A percentile compares a stretch with the other conserved stretches of the same genome.
These are phyloP conservation scores for Solanum virginianum DNA, from an alignment of 257 asterid species.

Conservation along the genomic window DNA sequence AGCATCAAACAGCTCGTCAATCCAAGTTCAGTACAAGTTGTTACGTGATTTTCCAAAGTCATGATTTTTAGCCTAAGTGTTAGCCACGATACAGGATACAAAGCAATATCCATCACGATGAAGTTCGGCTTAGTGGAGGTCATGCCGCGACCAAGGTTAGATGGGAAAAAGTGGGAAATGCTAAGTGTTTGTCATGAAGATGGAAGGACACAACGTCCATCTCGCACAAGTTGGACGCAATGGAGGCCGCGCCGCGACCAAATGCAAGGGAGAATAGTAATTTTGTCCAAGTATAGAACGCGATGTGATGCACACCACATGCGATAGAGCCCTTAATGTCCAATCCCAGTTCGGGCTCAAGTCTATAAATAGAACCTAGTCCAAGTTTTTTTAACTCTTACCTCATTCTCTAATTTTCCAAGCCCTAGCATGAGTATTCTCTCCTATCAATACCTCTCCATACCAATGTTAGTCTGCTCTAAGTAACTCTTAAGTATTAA, in stretches of 20 bases:
- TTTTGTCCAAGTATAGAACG: neutral
- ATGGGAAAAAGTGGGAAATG: neutral
- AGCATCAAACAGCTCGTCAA: neutral
- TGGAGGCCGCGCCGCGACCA: neutral
- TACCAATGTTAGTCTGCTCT: neutral
- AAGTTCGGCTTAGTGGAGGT: neutral
- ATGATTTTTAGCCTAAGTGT: neutral
- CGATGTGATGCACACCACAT: neutral
- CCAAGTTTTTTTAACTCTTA: neutral
- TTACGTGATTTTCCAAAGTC: neutral
- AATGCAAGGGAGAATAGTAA: neutral
- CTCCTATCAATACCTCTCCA: neutral
- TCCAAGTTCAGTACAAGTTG: neutral
- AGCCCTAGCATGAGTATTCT: neutral
- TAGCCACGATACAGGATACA: neutral
- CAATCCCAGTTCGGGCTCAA: neutral
- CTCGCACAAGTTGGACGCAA: neutral
- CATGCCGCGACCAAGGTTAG: neutral
- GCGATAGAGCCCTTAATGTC: neutral
- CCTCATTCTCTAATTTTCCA: neutral
- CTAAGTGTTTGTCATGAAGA: neutral
- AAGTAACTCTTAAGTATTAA: too few species aligned
- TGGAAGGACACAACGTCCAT: neutral
- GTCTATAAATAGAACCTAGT: neutral
- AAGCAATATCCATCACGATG: neutral